These are phyloP conservation scores for Peronospora tabacina DNA, from an alignment of 352 stramenopile genomes.

Conservation along the genomic window DNA sequence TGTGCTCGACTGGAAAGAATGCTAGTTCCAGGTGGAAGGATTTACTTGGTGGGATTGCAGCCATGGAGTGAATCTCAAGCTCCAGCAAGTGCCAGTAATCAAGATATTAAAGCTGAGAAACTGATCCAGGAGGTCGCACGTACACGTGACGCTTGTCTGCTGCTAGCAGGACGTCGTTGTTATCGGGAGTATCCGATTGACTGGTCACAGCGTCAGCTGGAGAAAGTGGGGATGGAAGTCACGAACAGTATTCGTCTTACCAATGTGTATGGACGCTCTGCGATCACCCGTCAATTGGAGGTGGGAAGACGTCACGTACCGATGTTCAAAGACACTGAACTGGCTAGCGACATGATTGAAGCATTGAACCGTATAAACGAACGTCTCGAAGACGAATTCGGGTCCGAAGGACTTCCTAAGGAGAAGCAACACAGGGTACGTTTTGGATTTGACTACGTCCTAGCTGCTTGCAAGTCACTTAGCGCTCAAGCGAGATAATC, in stretches of 20 bases:
- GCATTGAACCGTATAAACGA: slow-evolving; percentile 57
- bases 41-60: slow-evolving; percentile 87
- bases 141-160: slow-evolving; percentile 83
- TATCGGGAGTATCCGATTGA: slow-evolving; percentile 88
- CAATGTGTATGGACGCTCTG: slow-evolving; percentile 84
- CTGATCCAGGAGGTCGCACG: slow-evolving; percentile 62
- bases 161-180: slow-evolving; percentile 78
- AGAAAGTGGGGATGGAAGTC: slow-evolving; percentile 43
- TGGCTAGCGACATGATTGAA: slow-evolving; percentile 31
- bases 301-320: slow-evolving; percentile 78
- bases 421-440: slow-evolving; percentile 30
- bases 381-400: slow-evolving; percentile 25
- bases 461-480: slow-evolving; percentile 37
- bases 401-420: slow-evolving; percentile 22
- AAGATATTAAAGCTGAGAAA: slow-evolving; percentile 29
- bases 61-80: slow-evolving; percentile 64
- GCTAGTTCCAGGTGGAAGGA: slow-evolving; percentile 70
- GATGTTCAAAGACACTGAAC: slow-evolving; percentile 53
- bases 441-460: slow-evolving; percentile 89
- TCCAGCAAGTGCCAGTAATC: slow-evolving; percentile 9
- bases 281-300: slow-evolving; percentile 85
- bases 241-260: slow-evolving; percentile 53
- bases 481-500: not conserved
- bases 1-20: slow-evolving; percentile 56
- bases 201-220: slow-evolving; percentile 80